Evolutionary conservation across 2,329 filamentous ascomycete genomes (phyloP), one percentile per base, ranked within the genome.

Genomic region (Diaporthe citrichinensis): DNA sequence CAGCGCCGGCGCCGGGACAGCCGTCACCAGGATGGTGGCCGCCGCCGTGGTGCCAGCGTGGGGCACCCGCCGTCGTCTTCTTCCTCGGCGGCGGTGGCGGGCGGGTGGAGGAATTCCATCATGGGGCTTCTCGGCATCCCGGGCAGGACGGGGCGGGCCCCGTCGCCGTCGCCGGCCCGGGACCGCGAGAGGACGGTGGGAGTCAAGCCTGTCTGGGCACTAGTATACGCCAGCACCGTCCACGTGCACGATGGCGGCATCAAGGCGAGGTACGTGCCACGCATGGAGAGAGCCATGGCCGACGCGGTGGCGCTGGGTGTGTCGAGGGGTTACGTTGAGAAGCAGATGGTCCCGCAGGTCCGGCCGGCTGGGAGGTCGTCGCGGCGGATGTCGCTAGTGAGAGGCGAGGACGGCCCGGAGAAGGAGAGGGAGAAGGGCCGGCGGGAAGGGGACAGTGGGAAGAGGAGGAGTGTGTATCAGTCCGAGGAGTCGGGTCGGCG

Each of bases 21-120:
- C 7, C 20, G 44, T 23, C 53, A 28, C 14, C 53, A 17, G 9
- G 55, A 23, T 23, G 25, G 17, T 34, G 10, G 41, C 9, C 41
- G 41, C 9, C 61, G 61, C 6, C 36, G 36, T 10, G 25, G 25
- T 17, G 59, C 39, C 4, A 65, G 61, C 28, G 39, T 46, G 61
- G 41, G 61, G 28, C 10, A 36, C 6, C 23, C 57, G 3, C 36
- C 58, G 2, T 15, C 57, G 4, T 59, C 57, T 5, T 36, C 57
- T 1, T 23, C 57, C 1, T 6, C n/a, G 34, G 57, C 23, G 34
- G 15, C 23, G 23, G 25, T 15, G 4, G 8, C n/a, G n/a, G 25
- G 39, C 9, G 41, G 61, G 10, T 14, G 34, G 41, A 67, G 41
- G 41, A 67, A 28, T 20, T 67, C 61, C 20, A 67, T 67, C 61